Percentiles rank a stretch among this genome's conserved stretches.
Conservation (phyloP, 2,329 filamentous ascomycete genomes). For the Cercospora sp. region DNA sequence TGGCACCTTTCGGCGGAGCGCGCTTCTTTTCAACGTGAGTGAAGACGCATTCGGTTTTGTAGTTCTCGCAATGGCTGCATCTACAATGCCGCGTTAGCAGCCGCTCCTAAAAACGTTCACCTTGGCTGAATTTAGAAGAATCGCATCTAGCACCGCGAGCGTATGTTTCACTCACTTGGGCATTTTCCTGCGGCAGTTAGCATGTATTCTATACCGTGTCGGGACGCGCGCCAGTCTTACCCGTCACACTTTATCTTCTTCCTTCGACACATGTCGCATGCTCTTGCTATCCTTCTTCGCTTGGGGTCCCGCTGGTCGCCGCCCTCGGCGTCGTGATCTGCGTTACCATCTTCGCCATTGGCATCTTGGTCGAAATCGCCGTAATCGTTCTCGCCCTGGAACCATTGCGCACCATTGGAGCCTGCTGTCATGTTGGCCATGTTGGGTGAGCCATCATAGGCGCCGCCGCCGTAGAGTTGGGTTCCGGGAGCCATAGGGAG, state of each 20-base stretch:
- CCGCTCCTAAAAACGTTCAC: too few relatives aligned
- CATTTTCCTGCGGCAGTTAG: too few relatives aligned
- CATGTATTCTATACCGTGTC: too few relatives aligned
- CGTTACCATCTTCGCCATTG: conserved; percentile 32
- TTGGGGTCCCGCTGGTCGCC: conserved; percentile 66
- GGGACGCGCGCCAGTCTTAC: too few relatives aligned
- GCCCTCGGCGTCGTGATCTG: conserved; percentile 32
- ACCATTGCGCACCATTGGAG: conserved; percentile 26
- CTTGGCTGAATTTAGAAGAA: too few relatives aligned
- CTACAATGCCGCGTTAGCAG: background rate
- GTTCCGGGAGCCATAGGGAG: background rate
- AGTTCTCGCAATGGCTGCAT: conserved; percentile 86
- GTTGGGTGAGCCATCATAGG: conserved; percentile 18
- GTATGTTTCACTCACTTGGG: too few relatives aligned
- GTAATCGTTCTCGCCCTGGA: conserved; percentile 25
- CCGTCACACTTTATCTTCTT: conserved; percentile 65
- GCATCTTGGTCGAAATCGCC: conserved; percentile 28
- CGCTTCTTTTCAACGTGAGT: conserved; percentile 99
- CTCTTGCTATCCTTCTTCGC: conserved; percentile 82
- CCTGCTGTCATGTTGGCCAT: conserved; percentile 5
- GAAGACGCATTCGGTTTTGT: conserved; percentile 96
- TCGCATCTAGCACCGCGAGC: too few relatives aligned
- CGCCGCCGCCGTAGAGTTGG: conserved; percentile 14
- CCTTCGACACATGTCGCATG: conserved; percentile 95
- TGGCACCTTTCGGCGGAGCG: conserved; percentile 93